These are phyloP conservation scores for Guyanaporus albipodus DNA, from an alignment of 768 basidiomycete genomes.

Conservation along the genomic window DNA sequence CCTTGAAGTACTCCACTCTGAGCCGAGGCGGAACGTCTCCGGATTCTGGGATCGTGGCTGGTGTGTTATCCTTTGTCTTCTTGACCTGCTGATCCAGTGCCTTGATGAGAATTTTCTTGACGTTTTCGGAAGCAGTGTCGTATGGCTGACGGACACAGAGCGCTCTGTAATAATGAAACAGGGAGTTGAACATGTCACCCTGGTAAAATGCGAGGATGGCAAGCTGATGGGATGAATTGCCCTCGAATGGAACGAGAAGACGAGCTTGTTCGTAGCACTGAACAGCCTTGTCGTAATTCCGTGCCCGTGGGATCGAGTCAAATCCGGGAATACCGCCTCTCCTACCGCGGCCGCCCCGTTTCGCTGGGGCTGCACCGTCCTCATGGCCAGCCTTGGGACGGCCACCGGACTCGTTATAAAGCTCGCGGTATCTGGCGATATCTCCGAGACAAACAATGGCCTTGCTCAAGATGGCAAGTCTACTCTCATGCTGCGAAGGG, in stretches of 20 bases:
- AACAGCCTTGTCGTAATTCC: constrained; percentile 71
- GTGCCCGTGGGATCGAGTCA: constrained; percentile 50
- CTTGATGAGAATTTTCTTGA: constrained; percentile 67
- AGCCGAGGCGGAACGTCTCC: constrained; percentile 43
- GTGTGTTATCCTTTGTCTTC: constrained; percentile 38
- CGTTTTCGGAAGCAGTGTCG: constrained; percentile 82
- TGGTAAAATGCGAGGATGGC: constrained; percentile 88
- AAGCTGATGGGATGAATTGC: constrained; percentile 94
- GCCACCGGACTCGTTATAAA: constrained; percentile 72
- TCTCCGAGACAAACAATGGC: constrained; percentile 91
- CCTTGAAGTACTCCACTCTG: constrained; percentile 63
- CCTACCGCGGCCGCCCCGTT: constrained; percentile 43
- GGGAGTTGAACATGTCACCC: constrained; percentile 72
- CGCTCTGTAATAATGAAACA: constrained; percentile 88
- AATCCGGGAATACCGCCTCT: constrained; percentile 43
- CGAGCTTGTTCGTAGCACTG: constrained; percentile 86
- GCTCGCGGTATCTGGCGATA: constrained; percentile 88
- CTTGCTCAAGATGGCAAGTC: constrained; percentile 79
- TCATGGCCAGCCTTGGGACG: constrained; percentile 67
- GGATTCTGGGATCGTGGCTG: constrained; percentile 29
- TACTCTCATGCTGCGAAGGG: constrained; percentile 42
- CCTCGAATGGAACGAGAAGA: constrained; percentile 78
- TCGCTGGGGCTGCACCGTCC: constrained; percentile 38
- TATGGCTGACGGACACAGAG: constrained; percentile 85
- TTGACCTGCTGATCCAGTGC: constrained; percentile 57